These are phyloP conservation scores for Ramalina peruviana DNA, from an alignment of 495 filamentous ascomycete genomes.

Conservation along the genomic window DNA sequence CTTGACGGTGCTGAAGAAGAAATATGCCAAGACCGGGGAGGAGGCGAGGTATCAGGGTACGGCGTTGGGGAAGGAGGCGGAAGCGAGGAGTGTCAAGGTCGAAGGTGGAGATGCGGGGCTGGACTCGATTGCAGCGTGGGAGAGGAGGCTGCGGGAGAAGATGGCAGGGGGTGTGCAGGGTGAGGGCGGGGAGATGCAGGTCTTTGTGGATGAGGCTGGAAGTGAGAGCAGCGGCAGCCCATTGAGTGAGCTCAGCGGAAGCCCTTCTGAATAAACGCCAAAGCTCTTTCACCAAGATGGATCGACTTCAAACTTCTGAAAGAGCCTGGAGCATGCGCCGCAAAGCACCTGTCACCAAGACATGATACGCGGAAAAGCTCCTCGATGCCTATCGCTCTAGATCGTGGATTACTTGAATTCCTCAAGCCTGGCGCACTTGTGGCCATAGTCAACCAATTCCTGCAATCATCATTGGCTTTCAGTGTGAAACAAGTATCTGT, in stretches of 20 bases:
- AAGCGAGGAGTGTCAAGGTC: conserved; percentile 51
- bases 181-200: neutral
- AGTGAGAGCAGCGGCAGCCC: conserved; percentile 12
- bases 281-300: no score
- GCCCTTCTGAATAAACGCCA: no score
- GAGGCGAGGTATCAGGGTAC: conserved; percentile 71
- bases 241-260: conserved; percentile 11
- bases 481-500: no score
- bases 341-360: no score
- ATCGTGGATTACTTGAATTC: no score
- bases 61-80: conserved; percentile 52
- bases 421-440: no score
- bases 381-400: no score
- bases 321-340: no score
- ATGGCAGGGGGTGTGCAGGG: neutral
- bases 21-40: conserved; percentile 67
- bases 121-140: conserved; percentile 56
- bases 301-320: no score
- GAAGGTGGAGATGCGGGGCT: conserved; percentile 48
- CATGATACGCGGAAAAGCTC: no score
- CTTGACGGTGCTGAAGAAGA: conserved; percentile 61
- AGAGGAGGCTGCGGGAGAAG: conserved; percentile 5
- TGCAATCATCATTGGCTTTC: no score
- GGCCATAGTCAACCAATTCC: no score
- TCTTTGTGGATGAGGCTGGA: neutral